Conservation (phyloP, 176 grass and related monocot species). For the Aechmea fasciata region DNA sequence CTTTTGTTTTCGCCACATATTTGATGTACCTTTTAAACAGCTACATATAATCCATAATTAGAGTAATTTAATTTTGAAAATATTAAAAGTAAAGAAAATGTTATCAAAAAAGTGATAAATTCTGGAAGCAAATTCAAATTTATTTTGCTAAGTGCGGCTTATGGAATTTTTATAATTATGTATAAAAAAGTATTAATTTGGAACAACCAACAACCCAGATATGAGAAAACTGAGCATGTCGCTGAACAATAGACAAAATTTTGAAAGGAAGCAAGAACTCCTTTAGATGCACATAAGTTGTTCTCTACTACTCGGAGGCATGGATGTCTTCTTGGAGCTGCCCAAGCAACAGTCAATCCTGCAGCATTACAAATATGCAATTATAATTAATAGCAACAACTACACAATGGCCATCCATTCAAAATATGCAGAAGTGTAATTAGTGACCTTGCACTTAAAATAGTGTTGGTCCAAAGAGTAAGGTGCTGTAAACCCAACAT, state of each 20-base stretch:
- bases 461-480: not conserved
- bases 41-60: too few species aligned
- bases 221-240: not conserved
- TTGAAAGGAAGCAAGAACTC: slow-evolving; percentile 15
- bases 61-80: too few species aligned
- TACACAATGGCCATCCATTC: too few species aligned
- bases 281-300: slow-evolving; percentile 89
- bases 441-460: not conserved
- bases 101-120: too few species aligned
- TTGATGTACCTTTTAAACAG: too few species aligned
- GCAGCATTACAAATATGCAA: slow-evolving; percentile 6
- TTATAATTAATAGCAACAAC: not conserved
- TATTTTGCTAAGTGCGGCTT: too few species aligned
- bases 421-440: not conserved
- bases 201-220: not conserved
- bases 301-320: slow-evolving; percentile 81
- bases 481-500: not conserved
- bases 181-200: too few species aligned
- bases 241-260: not conserved
- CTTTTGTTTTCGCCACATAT: too few species aligned
- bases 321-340: slow-evolving; percentile 83
- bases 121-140: too few species aligned
- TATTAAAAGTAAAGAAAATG: too few species aligned
- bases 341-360: slow-evolving; percentile 81
- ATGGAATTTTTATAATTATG: too few species aligned